phyloP scores from a whole-genome alignment of 1,284 basidiomycete genomes.

The Chiua sp. region DNA sequence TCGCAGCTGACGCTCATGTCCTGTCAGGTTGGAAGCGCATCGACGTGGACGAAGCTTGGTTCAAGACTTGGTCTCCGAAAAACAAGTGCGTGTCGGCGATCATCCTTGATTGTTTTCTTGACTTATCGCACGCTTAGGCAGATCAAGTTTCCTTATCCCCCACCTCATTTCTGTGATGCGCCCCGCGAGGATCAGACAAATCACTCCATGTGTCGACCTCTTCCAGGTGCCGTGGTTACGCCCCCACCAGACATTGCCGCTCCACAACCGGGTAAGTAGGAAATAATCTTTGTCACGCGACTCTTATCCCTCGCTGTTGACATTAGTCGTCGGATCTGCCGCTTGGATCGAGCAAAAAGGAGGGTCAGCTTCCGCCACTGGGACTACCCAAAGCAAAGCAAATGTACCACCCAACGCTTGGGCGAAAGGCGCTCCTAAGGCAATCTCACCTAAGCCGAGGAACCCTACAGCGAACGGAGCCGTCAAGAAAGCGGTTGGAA shows the following conservation, averaged over 20 bases:
- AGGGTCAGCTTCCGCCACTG: background rate
- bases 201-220: conserved; percentile 59
- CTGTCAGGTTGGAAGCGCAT: conserved; percentile 67
- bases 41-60: conserved; percentile 59
- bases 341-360: conserved; percentile 39
- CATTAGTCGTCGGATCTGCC: conserved; percentile 46
- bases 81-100: conserved; percentile 40
- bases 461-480: conserved; percentile 29
- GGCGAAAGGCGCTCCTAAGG: conserved; percentile 26
- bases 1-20: background rate
- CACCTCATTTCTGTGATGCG: conserved; percentile 53
- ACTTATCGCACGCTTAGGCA: conserved; percentile 34
- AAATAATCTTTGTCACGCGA: background rate
- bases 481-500: conserved; percentile 16
- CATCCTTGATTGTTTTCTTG: conserved; percentile 10
- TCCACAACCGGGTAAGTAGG: conserved; percentile 38
- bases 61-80: conserved; percentile 50
- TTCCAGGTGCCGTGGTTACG: conserved; percentile 47
- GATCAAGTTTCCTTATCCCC: conserved; percentile 58
- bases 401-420: conserved; percentile 11
- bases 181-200: conserved; percentile 62
- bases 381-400: conserved; percentile 5
- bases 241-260: conserved; percentile 32
- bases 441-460: conserved; percentile 11
- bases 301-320: background rate